Base-by-base conservation (phyloP, 495 filamentous ascomycete species). In the Stereocaulon alpinum region DNA sequence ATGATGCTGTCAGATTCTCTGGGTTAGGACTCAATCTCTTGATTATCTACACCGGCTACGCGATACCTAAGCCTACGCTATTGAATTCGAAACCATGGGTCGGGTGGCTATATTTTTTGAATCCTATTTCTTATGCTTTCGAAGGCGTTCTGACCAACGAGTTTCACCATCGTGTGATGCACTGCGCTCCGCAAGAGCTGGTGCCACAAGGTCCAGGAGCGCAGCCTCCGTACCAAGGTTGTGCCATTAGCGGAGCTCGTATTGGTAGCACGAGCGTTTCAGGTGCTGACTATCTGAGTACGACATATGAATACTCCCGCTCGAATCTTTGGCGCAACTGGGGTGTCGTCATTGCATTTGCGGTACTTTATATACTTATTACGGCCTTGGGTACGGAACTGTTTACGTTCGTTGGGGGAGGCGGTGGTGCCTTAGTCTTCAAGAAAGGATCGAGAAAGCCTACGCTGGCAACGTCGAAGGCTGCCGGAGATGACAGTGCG, bases 311-410 rank as follows among this genome's bases (percentile, higher is more conserved):
- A 34, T 91, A 89, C 66, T 79, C 73, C 5, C 80, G 82, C 1
- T 64, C 69, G 15, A 78, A 93, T 64, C 68, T 91, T 18, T 93
- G 88, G 88, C 83, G 87, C 18, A 91, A 93, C 67, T 89, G 87
- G 66, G 87, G 85, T 51, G 84, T 91, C 20, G 63, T 90, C 41
- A 77, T 89, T 43, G 85, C 83, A 17, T 89, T 87, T 55, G 78
- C 75, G 6, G 77, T 86, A 12, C 71, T 87, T 2, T 91, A 89
- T 58, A 78, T 91, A 32, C 49, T 84, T 27, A 73, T 91, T 41
- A 89, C 86, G 1, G 74, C 85, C 47, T 51, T 83, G 44, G 84
- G 79, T 11, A 74, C 79, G 18, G 82, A 85, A 56, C 57, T 74
- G 2, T 78, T 78, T 48, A 76, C 73, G 24, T 83, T 75, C 56